phyloP scores from a whole-genome alignment of 768 basidiomycete genomes.

The Boletellus sp. region DNA sequence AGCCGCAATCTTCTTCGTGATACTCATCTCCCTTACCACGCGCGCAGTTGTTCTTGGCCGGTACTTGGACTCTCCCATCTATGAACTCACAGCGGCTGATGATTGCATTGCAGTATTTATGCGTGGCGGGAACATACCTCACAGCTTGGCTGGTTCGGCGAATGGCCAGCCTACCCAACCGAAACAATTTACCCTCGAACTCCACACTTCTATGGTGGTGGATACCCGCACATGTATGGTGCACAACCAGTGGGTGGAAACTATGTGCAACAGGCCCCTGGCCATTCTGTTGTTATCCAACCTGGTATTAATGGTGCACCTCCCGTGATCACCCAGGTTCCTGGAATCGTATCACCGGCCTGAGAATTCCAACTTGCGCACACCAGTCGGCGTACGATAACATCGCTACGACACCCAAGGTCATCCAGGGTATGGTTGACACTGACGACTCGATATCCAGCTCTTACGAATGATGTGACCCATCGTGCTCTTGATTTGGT shows the following conservation, averaged over 20 bases:
- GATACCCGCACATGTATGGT: slow-evolving; percentile 25
- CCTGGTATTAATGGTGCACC: slow-evolving; percentile 59
- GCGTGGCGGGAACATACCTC: slow-evolving; percentile 35
- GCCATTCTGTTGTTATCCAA: slow-evolving; percentile 66
- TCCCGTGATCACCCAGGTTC: slow-evolving; percentile 60
- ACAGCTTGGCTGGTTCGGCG: slow-evolving; percentile 77
- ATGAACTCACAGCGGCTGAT: not conserved
- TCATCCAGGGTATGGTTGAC: not conserved
- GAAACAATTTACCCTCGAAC: slow-evolving; percentile 23
- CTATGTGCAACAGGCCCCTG: slow-evolving; percentile 49
- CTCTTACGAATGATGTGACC: slow-evolving; percentile 8
- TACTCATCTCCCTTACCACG: slow-evolving; percentile 54
- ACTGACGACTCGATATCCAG: slow-evolving; percentile 6
- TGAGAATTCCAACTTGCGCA: slow-evolving; percentile 6
- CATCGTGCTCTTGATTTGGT: slow-evolving; percentile 1
- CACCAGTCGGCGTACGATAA: not conserved
- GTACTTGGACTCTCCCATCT: slow-evolving; percentile 9
- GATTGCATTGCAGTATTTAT: slow-evolving; percentile 14
- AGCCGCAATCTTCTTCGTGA: slow-evolving; percentile 49
- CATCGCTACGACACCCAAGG: not conserved
- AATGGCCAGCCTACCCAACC: slow-evolving; percentile 56
- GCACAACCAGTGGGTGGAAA: slow-evolving; percentile 24
- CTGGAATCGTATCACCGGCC: slow-evolving; percentile 28
- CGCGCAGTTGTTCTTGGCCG: slow-evolving; percentile 33
- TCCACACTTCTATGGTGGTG: slow-evolving; percentile 35